Percentiles rank a stretch among this genome's conserved stretches.
Evolutionary conservation across 129 eudicot genomes (phyloP).

Genomic region (Tanacetum coccineum): DNA sequence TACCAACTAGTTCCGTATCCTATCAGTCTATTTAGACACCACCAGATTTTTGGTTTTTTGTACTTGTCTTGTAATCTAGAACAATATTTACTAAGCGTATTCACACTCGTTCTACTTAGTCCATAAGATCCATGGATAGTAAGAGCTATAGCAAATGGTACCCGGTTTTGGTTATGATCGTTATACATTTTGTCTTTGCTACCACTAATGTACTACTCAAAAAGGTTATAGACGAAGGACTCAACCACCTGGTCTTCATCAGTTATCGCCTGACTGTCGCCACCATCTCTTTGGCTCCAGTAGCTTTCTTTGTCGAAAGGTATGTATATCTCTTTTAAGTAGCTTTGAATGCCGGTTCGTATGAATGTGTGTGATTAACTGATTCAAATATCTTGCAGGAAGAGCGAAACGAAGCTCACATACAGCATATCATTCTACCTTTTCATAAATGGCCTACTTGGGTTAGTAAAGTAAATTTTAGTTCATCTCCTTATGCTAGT

Average conservation of each 20-base stretch:
- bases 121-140: constrained; percentile 26
- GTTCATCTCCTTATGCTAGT: constrained; percentile 7
- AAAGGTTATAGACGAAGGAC: constrained; percentile 51
- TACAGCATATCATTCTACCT: constrained; percentile 37
- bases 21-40: constrained; percentile 36
- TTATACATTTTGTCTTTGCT: constrained; percentile 41
- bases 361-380: constrained; percentile 8
- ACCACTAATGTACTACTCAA: constrained; percentile 61
- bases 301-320: constrained; percentile 66
- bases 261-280: constrained; percentile 57
- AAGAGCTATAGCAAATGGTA: constrained; percentile 39
- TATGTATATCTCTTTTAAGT: constrained; percentile 15
- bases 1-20: constrained; percentile 24
- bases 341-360: background rate
- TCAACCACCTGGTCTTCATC: constrained; percentile 53
- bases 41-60: constrained; percentile 1
- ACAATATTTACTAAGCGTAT: background rate
- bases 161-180: constrained; percentile 50
- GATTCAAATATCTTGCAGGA: constrained; percentile 39
- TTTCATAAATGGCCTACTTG: constrained; percentile 61
- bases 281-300: constrained; percentile 52
- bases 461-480: constrained; percentile 34
- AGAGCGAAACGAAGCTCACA: constrained; percentile 45
- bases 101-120: background rate
- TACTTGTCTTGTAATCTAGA: constrained; percentile 8